These are phyloP conservation scores for Albatrellus ellisii DNA, from an alignment of 768 basidiomycete genomes.

Conservation along the genomic window DNA sequence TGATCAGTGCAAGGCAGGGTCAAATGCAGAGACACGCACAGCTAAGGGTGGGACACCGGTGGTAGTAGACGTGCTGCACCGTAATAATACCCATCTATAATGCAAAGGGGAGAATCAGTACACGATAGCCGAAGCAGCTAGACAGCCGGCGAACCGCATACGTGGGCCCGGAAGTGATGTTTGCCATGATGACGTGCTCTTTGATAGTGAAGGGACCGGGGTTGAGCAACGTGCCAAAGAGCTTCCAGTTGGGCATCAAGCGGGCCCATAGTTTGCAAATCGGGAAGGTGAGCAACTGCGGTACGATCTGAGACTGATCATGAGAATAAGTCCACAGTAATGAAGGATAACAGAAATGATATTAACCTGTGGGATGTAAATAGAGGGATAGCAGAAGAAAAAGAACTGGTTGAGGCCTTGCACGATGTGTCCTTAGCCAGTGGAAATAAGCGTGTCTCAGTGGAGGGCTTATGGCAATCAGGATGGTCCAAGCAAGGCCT, in stretches of 20 bases:
- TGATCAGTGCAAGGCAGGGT: background rate
- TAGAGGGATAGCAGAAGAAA: constrained; percentile 30
- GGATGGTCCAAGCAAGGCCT: background rate
- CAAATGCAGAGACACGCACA: constrained; percentile 22
- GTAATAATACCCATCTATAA: constrained; percentile 29
- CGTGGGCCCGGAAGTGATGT: constrained; percentile 43
- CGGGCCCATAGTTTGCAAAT: constrained; percentile 56
- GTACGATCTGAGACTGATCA: constrained; percentile 33
- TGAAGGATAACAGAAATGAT: background rate
- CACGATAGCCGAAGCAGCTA: too few species aligned
- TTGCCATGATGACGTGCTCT: constrained; percentile 65
- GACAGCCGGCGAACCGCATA: too few species aligned
- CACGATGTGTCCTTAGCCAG: too few species aligned
- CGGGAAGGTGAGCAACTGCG: constrained; percentile 58
- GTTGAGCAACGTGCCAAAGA: constrained; percentile 50
- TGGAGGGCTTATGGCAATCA: background rate
- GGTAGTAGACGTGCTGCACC: constrained; percentile 31
- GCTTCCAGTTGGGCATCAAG: constrained; percentile 33
- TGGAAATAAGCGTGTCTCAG: background rate
- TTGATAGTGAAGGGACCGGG: constrained; percentile 71
- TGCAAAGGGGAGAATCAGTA: too few species aligned
- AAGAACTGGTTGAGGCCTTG: constrained; percentile 37
- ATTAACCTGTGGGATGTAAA: background rate
- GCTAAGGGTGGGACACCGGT: constrained; percentile 23
- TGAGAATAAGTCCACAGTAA: background rate